Conservation (phyloP, 2,329 filamentous ascomycete species). For the Xylariaceae sp. region DNA sequence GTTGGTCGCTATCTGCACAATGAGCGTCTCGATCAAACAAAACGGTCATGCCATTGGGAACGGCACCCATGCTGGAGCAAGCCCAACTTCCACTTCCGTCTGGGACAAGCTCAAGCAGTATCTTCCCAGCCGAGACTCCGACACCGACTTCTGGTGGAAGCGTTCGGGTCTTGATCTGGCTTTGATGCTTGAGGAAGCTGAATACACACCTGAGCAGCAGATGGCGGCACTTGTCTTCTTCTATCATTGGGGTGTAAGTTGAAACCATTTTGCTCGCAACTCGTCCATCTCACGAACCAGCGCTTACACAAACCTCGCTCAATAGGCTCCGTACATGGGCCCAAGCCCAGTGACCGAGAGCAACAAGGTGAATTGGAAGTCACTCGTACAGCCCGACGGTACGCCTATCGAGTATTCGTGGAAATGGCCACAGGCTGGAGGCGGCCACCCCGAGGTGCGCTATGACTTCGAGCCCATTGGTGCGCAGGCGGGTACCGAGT, state of each 20-base stretch:
- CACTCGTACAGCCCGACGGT: conserved; percentile 4
- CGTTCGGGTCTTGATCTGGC: conserved; percentile 10
- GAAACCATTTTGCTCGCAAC: background rate
- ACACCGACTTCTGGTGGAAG: conserved; percentile 12
- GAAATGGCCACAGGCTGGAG: conserved; percentile 7
- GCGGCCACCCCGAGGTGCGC: conserved; percentile 1
- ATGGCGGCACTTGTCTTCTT: conserved; percentile 9
- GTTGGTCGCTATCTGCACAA: background rate
- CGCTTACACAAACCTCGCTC: background rate
- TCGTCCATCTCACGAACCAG: background rate
- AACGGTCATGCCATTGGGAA: background rate
- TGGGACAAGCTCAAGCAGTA: conserved; percentile 8
- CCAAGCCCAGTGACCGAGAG: conserved; percentile 3
- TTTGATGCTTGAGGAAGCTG: conserved; percentile 9
- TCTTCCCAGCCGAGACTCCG: conserved; percentile 5
- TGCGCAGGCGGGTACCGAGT: conserved; percentile 1
- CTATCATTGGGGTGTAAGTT: conserved; percentile 10
- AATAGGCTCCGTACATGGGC: conserved; percentile 10
- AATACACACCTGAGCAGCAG: conserved; percentile 9
- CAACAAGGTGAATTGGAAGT: conserved; percentile 2
- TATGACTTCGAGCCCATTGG: conserved; percentile 11
- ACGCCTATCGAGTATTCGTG: conserved; percentile 13
- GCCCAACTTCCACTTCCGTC: background rate
- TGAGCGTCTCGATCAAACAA: background rate
- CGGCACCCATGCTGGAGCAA: background rate